Conservation (phyloP, 768 basidiomycete genomes). For the Mycena metata region DNA sequence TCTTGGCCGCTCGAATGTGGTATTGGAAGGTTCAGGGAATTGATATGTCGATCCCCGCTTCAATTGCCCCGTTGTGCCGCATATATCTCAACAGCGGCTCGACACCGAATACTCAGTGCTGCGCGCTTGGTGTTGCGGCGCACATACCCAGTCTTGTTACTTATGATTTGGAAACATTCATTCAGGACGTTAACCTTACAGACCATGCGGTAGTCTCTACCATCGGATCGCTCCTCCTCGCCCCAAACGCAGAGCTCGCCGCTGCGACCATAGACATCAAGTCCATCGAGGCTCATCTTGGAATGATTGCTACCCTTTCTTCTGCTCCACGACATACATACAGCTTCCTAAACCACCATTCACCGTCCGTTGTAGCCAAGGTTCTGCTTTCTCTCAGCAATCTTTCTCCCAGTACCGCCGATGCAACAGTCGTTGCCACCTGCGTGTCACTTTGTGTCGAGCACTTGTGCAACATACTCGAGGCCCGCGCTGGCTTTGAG, state of each 20-base stretch:
- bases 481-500: slow-evolving; percentile 3
- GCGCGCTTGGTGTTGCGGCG: background rate
- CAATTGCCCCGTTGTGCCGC: slow-evolving; percentile 7
- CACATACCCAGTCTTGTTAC: background rate
- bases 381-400: no score
- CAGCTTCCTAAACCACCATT: slow-evolving; percentile 5
- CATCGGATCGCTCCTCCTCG: background rate
- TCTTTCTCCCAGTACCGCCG: no score
- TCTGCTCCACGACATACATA: background rate
- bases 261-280: background rate
- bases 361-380: background rate
- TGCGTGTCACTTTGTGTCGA: no score
- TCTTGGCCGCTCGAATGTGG: slow-evolving; percentile 15
- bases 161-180: background rate
- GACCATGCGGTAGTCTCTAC: background rate
- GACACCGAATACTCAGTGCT: background rate
- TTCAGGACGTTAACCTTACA: background rate
- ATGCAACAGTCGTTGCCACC: no score
- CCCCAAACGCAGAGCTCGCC: background rate
- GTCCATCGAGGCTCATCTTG: slow-evolving; percentile 17
- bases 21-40: slow-evolving; percentile 4
- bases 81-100: background rate
- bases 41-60: background rate
- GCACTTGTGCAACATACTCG: no score
- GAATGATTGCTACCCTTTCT: slow-evolving; percentile 20